A percentile compares a stretch with the other conserved stretches of the same genome.
These are phyloP conservation scores for Lactarius evosmus DNA, from an alignment of 768 basidiomycete genomes.

Conservation along the genomic window DNA sequence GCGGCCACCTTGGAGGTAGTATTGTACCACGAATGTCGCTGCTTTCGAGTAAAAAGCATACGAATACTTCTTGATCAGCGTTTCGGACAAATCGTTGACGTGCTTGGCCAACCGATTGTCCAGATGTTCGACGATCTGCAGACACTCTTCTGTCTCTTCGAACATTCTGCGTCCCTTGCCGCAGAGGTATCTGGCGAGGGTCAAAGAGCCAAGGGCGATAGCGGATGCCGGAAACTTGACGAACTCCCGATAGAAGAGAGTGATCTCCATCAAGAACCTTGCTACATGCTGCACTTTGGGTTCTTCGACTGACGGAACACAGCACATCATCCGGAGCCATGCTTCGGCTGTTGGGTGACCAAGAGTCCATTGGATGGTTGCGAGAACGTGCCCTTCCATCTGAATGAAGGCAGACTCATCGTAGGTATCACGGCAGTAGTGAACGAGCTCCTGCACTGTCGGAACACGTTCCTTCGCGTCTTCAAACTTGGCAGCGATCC, in stretches of 20 bases:
- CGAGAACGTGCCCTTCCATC: constrained; percentile 97
- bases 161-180: constrained; percentile 72
- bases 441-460: constrained; percentile 87
- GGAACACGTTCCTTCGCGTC: constrained; percentile 98
- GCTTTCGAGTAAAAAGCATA: constrained; percentile 96
- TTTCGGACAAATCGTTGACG: constrained; percentile 91
- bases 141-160: constrained; percentile 81
- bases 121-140: constrained; percentile 81
- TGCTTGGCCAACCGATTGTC: constrained; percentile 84
- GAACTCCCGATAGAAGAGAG: constrained; percentile 96
- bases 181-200: constrained; percentile 85
- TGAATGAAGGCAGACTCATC: constrained; percentile 98
- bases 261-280: constrained; percentile 98
- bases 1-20: constrained; percentile 85
- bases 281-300: constrained; percentile 92
- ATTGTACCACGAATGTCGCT: constrained; percentile 89
- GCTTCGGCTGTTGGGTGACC: constrained; percentile 98
- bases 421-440: constrained; percentile 95
- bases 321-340: constrained; percentile 86
- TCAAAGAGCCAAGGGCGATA: constrained; percentile 86
- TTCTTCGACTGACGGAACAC: constrained; percentile 74
- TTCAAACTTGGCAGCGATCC: constrained; percentile 99
- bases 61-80: constrained; percentile 97
- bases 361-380: constrained; percentile 93
- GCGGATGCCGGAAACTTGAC: constrained; percentile 80